Evolutionary conservation across 2,329 filamentous ascomycete species (phyloP), one percentile per base, ranked within the genome.

Genomic region (Pestalotiopsis sp.): DNA sequence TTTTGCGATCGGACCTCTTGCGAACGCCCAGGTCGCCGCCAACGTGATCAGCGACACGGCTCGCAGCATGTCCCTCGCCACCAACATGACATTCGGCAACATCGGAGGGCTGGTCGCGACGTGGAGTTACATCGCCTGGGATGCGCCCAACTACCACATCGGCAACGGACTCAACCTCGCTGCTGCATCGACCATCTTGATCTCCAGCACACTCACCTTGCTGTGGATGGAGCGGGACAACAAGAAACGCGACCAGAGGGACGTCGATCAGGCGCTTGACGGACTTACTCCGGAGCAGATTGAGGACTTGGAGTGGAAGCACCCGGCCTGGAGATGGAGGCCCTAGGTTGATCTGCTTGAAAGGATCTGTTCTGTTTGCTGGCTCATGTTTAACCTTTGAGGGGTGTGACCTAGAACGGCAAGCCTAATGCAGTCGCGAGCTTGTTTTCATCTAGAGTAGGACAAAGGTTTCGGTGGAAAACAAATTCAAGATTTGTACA

Each of bases 11-110:
- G 91, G 90, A 0, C 85, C 91, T 0, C 84, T 93, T 17, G 87
- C 86, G 72, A 92, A 91, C 71, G 91, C 91, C 0, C 86, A 93
- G 67, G 88, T 87, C 0, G 88, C 90, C 0, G 91, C 91, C 6
- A 93, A 93, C 72, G 90, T 93, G 0, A 86, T 93, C 7, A 90
- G 88, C 3, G 92, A 93, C 73, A 92, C 91, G 0, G 89, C 91
- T 0, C 85, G 91, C 14, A 88, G 88, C 12, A 86, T 89, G 1
- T 90, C 90, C 3, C 92, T 93, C 59, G 91, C 88, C 11, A 87
- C 86, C 0, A 89, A 88, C 66, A 89, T 93, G 74, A 93, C 93
- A 90, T 81, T 92, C 27, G 92, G 91, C 36, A 93, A 93, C 68
- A 76, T 93, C n/a, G 92, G 92, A 2, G 91, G 91, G 0, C 77